Conservation (phyloP, 2,329 filamentous ascomycete species). For the Penicillium sp. region DNA sequence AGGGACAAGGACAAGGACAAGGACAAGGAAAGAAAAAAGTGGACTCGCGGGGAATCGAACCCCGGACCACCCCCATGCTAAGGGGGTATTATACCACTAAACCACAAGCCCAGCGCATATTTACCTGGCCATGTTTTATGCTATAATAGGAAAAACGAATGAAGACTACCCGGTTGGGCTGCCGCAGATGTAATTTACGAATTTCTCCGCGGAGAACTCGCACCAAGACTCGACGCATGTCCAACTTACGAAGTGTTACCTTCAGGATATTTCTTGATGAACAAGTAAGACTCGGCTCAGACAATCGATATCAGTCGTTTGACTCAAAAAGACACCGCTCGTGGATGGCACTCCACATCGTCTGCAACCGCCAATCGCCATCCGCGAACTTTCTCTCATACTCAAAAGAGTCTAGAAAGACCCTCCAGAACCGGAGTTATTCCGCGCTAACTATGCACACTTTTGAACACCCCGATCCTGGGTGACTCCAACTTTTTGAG, state of each 20-base stretch:
- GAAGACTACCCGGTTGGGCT: too few species aligned
- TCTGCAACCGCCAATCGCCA: constrained; percentile 8
- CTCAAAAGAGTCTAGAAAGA: constrained; percentile 6
- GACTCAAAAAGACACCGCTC: neutral
- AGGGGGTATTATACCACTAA: constrained; percentile 46
- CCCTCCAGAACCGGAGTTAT: constrained; percentile 6
- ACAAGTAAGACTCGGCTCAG: neutral
- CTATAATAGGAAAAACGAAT: too few species aligned
- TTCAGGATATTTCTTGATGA: neutral
- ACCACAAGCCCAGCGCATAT: constrained; percentile 29
- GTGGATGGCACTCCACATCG: constrained; percentile 8
- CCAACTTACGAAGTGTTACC: neutral
- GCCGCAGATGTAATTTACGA: too few species aligned
- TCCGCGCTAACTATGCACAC: constrained; percentile 4
- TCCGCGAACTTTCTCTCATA: constrained; percentile 5
- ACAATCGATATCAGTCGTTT: neutral
- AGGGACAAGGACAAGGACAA: too few species aligned
- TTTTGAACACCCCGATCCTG: constrained; percentile 3
- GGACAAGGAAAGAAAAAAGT: constrained; percentile 14
- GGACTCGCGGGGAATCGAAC: constrained; percentile 47
- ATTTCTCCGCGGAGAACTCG: neutral
- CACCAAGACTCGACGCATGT: neutral
- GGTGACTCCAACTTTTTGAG: constrained; percentile 17
- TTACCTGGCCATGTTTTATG: neutral
- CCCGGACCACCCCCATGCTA: constrained; percentile 44